Percentiles rank a stretch among this genome's conserved stretches.
phyloP scores from a whole-genome alignment of 805 yeast species.

The Zygoascus bituminiphila region DNA sequence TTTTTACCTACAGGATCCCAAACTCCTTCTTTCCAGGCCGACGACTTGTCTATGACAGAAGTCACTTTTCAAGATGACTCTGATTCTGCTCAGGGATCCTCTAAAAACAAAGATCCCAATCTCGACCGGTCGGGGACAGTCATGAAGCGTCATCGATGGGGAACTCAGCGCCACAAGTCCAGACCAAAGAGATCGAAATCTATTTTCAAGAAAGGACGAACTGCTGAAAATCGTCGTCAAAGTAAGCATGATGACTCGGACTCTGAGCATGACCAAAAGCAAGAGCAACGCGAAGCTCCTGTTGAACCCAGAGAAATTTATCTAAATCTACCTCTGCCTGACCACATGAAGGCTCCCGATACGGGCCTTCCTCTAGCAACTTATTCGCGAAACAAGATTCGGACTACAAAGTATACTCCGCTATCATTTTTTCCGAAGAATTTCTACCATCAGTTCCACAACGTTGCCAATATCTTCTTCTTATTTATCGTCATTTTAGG shows the following conservation, averaged over 20 bases:
- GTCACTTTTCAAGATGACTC: constrained; percentile 5
- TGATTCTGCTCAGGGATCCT: background rate
- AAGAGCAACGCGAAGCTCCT: constrained; percentile 2
- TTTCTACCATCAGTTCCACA: constrained; percentile 67
- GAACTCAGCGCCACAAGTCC: constrained; percentile 69
- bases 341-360: constrained; percentile 36
- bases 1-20: background rate
- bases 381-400: constrained; percentile 86
- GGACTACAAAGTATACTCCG: constrained; percentile 96
- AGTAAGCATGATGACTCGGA: constrained; percentile 1
- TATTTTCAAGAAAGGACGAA: constrained; percentile 11
- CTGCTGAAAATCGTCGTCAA: background rate
- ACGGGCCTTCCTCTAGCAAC: constrained; percentile 50
- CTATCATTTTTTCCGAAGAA: constrained; percentile 83
- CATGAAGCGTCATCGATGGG: constrained; percentile 81
- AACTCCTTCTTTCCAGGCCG: background rate
- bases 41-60: background rate
- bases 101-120: constrained; percentile 8
- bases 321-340: constrained; percentile 45
- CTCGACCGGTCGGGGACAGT: constrained; percentile 36
- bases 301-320: constrained; percentile 33
- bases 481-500: constrained; percentile 74
- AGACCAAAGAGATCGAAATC: constrained; percentile 38
- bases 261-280: constrained; percentile 1
- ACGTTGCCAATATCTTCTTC: constrained; percentile 88